Conservation (phyloP, 2,329 filamentous ascomycete genomes). For the Fusarium denticulatum region DNA sequence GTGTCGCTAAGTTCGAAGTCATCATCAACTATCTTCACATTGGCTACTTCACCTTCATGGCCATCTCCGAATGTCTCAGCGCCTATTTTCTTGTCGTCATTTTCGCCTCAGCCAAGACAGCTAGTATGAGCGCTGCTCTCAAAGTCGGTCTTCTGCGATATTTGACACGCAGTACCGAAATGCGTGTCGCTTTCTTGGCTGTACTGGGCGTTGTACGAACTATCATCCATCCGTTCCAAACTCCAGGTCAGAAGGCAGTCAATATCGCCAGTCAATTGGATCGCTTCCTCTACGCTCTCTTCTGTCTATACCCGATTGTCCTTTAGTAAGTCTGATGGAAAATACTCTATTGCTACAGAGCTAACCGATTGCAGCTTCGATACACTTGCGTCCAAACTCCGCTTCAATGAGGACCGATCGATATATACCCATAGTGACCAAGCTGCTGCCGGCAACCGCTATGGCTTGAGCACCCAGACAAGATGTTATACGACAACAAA, state of each 20-base stretch:
- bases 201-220: conserved; percentile 51
- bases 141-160: conserved; percentile 50
- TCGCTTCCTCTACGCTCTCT: conserved; percentile 53
- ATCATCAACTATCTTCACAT: conserved; percentile 53
- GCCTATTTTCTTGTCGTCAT: conserved; percentile 52
- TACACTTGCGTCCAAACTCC: conserved; percentile 47
- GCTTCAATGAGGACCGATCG: conserved; percentile 31
- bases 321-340: conserved; percentile 46
- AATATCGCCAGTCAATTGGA: conserved; percentile 51
- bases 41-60: conserved; percentile 54
- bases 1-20: conserved; percentile 28
- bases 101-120: conserved; percentile 47
- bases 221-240: conserved; percentile 54
- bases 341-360: background rate
- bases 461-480: conserved; percentile 13
- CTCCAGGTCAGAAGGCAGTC: conserved; percentile 48
- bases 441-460: background rate
- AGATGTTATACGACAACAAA: conserved; percentile 13
- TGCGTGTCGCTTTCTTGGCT: conserved; percentile 51
- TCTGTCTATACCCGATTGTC: conserved; percentile 53
- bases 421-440: conserved; percentile 15
- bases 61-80: conserved; percentile 52
- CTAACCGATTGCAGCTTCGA: conserved; percentile 39
- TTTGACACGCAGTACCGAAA: conserved; percentile 52
- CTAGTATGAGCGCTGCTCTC: conserved; percentile 38